These are phyloP conservation scores for Mortierella alpina DNA, from an alignment of 192 early-diverging fungal species.

Conservation along the genomic window DNA sequence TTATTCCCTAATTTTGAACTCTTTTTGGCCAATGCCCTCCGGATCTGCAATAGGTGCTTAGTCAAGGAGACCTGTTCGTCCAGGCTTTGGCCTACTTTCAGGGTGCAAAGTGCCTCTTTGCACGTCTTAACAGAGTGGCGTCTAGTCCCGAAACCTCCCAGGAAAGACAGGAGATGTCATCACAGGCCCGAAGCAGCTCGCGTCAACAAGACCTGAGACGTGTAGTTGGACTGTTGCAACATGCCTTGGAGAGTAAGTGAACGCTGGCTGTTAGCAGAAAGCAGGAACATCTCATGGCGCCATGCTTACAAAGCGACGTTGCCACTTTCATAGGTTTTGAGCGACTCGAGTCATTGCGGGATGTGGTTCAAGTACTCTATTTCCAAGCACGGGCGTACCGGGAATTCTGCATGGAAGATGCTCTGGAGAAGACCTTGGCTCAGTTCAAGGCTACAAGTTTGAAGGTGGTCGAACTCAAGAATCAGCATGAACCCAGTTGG, in stretches of 20 bases:
- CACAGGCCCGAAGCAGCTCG: background rate
- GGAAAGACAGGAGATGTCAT: background rate
- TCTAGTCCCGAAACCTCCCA: background rate
- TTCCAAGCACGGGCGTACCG: conserved; percentile 20
- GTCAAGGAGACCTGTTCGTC: conserved; percentile 32
- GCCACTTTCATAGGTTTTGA: conserved; percentile 2
- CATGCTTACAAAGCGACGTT: no score
- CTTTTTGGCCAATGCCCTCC: background rate
- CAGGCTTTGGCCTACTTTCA: conserved; percentile 38
- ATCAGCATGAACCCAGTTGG: conserved; percentile 33
- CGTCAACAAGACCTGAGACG: background rate
- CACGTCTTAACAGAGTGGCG: background rate
- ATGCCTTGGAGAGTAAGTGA: conserved; percentile 2
- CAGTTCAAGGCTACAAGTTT: conserved; percentile 1
- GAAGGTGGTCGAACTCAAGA: background rate
- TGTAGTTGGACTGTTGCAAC: background rate
- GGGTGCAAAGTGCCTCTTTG: conserved; percentile 28
- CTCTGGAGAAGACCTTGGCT: background rate
- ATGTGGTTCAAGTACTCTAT: conserved; percentile 32
- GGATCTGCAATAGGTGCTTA: conserved; percentile 7
- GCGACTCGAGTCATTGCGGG: conserved; percentile 20
- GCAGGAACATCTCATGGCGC: background rate
- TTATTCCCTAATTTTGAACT: no score
- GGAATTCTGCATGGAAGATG: background rate
- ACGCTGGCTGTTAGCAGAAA: no score